These are phyloP conservation scores for Mariannaea sp. DNA, from an alignment of 2,329 filamentous ascomycete genomes.

Conservation along the genomic window DNA sequence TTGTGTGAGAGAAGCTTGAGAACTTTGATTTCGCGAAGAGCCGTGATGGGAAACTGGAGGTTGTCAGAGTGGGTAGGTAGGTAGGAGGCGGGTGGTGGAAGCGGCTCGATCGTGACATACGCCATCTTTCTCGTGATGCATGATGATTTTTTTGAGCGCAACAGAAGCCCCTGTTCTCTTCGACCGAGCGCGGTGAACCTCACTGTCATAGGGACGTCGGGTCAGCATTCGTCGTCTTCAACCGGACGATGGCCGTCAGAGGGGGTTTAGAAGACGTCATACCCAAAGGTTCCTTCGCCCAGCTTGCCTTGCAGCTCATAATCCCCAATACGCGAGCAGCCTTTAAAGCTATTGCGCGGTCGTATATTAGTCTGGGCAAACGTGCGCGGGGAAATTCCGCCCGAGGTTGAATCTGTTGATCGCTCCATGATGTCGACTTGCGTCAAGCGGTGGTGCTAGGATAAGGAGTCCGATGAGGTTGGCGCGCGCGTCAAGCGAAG, in stretches of 20 bases:
- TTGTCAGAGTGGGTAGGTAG: conserved; percentile 17
- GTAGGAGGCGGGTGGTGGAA: background rate
- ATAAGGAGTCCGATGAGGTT: conserved; percentile 11
- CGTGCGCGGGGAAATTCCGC: conserved; percentile 56
- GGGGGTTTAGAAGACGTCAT: conserved; percentile 41
- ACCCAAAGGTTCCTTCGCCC: conserved; percentile 95
- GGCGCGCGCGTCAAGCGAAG: conserved; percentile 30
- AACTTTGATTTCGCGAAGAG: conserved; percentile 95
- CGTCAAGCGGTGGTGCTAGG: background rate
- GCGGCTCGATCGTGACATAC: conserved; percentile 51
- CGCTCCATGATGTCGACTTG: conserved; percentile 38
- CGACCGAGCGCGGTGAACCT: conserved; percentile 88
- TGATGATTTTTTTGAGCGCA: conserved; percentile 97
- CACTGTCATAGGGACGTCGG: conserved; percentile 51
- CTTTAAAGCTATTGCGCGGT: conserved; percentile 68
- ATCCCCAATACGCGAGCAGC: conserved; percentile 81
- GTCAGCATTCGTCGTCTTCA: conserved; percentile 2
- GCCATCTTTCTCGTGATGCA: conserved; percentile 99
- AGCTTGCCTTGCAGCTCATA: conserved; percentile 84
- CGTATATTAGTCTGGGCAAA: conserved; percentile 63
- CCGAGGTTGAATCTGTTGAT: conserved; percentile 39
- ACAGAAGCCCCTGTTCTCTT: conserved; percentile 75
- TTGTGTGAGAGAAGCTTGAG: conserved; percentile 91
- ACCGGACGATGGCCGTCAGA: conserved; percentile 18
- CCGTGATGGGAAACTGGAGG: conserved; percentile 91